Conservation (phyloP, 352 stramenopile species). For the Thalassiosira ordinaria region DNA sequence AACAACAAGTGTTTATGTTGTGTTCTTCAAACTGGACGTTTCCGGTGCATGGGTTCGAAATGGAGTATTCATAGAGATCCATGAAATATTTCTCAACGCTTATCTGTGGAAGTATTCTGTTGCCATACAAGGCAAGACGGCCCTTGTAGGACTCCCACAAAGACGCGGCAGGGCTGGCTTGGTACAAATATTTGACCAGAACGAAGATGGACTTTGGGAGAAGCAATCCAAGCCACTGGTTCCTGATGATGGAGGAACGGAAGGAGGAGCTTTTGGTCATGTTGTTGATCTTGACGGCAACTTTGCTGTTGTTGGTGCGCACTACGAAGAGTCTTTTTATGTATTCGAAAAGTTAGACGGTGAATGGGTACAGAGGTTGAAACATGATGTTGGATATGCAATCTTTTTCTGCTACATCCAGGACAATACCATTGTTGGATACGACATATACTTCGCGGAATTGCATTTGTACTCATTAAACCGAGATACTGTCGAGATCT, state of each 20-base stretch:
- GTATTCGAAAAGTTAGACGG: not conserved
- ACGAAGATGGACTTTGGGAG: not conserved
- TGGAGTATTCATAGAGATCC: too few relatives aligned
- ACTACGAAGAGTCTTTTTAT: not conserved
- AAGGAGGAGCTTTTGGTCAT: not conserved
- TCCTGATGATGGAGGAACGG: not conserved
- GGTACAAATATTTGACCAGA: not conserved
- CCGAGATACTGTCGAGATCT: too few relatives aligned
- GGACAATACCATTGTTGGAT: too few relatives aligned
- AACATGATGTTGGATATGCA: too few relatives aligned
- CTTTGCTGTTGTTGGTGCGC: not conserved
- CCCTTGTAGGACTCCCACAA: not conserved
- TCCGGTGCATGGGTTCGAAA: not conserved
- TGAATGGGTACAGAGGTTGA: too few relatives aligned
- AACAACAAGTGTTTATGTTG: not conserved
- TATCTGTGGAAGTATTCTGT: too few relatives aligned
- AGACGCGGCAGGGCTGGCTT: not conserved
- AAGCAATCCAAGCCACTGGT: not conserved
- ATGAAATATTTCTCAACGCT: too few relatives aligned
- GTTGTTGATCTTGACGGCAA: not conserved
- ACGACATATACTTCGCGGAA: too few relatives aligned
- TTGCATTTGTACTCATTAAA: too few relatives aligned
- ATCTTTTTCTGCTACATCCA: too few relatives aligned
- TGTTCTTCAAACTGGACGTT: not conserved
- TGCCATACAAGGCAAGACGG: not conserved